Base-by-base conservation (phyloP, 2,329 filamentous ascomycete genomes). In the Fusarium subglutinans region DNA sequence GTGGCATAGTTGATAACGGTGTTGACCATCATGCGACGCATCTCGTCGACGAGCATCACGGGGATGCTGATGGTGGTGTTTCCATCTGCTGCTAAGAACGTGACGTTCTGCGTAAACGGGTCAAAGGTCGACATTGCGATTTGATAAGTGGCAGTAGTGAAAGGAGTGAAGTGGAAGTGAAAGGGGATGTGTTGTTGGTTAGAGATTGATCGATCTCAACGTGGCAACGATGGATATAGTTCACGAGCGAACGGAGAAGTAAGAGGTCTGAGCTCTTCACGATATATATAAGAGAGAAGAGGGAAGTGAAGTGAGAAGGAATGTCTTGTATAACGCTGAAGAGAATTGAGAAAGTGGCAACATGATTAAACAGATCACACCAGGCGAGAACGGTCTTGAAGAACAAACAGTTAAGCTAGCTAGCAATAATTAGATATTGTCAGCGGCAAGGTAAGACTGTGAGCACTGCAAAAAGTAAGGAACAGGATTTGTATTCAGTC, bases 1-100 rank as follows among this genome's bases (percentile, higher is more conserved):
- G 88, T 83, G 59, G 89, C 91, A 79, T 92, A 94, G 82, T 91
- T 92, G 84, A 93, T 90, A 79, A 79, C 80, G 33, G 83, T 80
- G 76, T 80, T 82, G 71, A 81, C 68, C 45, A 80, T 78, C 37
- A 79, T 78, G 30, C 76, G 71, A 69, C 80, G 81, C 57, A 80
- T 75, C 30, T 54, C 44, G 70, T 86, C 81, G 53, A 87, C 70
- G 20, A 50, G 14, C 12, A 69, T 18, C n/a, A 84, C 69, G 22
- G 83, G 78, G 51, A 85, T 66, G 10, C 74, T 58, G 63, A 84
- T 76, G 18, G 74, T 63, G 1, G 78, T 82, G 55, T 70, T 54
- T 53, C 80, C 80, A 72, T 84, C 81, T 18, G 78, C 44, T 35
- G 58, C 75, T 54, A 82, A 67, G 68, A 86, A 79, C 57, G 77